phyloP scores from a whole-genome alignment of 306 rosid genomes.

The Trifolium fragiferum region DNA sequence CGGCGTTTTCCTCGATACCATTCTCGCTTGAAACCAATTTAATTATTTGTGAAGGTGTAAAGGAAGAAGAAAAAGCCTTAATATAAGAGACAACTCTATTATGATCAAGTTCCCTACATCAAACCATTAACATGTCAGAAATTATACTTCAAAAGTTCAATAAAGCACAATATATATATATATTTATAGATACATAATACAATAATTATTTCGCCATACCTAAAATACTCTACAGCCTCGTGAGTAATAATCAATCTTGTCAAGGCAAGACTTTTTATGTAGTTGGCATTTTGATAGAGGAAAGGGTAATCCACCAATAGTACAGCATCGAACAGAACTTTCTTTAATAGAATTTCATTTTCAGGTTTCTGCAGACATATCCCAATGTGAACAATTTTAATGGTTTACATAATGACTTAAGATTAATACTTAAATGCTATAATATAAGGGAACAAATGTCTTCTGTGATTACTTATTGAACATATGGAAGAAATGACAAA shows the following conservation, averaged over 20 bases:
- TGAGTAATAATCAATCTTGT: conserved; percentile 69
- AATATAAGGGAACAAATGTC: background rate
- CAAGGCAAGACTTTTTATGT: conserved; percentile 47
- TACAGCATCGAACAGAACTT: conserved; percentile 69
- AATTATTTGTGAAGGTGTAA: conserved; percentile 54
- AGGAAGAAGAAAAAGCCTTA: conserved; percentile 67
- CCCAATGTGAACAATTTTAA: conserved; percentile 13
- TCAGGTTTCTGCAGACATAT: conserved; percentile 66
- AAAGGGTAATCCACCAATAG: conserved; percentile 78
- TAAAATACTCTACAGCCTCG: conserved; percentile 62
- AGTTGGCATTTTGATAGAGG: conserved; percentile 49
- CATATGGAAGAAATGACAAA: conserved; percentile 7
- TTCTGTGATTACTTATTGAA: background rate
- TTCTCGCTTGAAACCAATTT: conserved; percentile 55
- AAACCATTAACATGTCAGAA: conserved; percentile 24
- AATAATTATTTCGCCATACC: conserved; percentile 49
- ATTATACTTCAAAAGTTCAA: conserved; percentile 25
- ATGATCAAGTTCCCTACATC: conserved; percentile 68
- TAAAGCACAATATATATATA: conserved; percentile 1
- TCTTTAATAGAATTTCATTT: conserved; percentile 63
- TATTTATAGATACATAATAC: conserved; percentile 16
- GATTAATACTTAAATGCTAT: conserved; percentile 18
- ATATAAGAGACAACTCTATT: conserved; percentile 61
- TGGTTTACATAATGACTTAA: conserved; percentile 3
- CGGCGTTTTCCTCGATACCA: conserved; percentile 50